Evolutionary conservation across 257 asterid species (phyloP).

Genomic region (Plantago ovata): DNA sequence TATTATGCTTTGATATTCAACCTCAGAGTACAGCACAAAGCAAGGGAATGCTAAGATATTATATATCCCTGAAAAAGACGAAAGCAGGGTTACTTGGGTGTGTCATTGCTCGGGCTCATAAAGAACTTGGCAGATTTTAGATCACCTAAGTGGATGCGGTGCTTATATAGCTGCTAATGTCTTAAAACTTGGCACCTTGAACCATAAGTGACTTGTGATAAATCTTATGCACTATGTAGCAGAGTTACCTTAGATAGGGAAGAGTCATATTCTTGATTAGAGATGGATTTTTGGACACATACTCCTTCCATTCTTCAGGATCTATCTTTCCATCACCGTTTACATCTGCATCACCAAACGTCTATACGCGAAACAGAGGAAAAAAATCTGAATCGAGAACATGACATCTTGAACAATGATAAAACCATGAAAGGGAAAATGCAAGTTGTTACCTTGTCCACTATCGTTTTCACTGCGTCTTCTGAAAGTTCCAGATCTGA

Average conservation of each 20-base stretch:
- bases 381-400: neutral
- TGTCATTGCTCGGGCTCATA: no score
- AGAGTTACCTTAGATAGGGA: constrained; percentile 51
- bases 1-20: no score
- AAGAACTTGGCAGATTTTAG: no score
- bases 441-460: constrained; percentile 53
- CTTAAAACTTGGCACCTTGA: no score
- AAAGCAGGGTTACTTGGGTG: no score
- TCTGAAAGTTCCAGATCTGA: constrained; percentile 81
- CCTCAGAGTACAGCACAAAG: no score
- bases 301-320: constrained; percentile 64
- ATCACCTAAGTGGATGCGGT: no score
- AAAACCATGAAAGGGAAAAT: neutral
- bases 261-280: constrained; percentile 68
- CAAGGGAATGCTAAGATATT: no score
- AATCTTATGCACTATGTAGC: neutral
- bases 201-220: no score
- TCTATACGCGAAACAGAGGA: constrained; percentile 30
- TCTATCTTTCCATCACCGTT: constrained; percentile 64
- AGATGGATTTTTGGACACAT: constrained; percentile 52
- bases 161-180: no score
- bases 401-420: neutral
- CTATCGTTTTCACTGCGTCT: constrained; percentile 64
- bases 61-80: no score
- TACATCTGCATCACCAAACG: constrained; percentile 65